A percentile compares a stretch with the other conserved stretches of the same genome.
Evolutionary conservation across 2,329 filamentous ascomycete genomes (phyloP).

Genomic region (Aspergillus pseudotamarii): DNA sequence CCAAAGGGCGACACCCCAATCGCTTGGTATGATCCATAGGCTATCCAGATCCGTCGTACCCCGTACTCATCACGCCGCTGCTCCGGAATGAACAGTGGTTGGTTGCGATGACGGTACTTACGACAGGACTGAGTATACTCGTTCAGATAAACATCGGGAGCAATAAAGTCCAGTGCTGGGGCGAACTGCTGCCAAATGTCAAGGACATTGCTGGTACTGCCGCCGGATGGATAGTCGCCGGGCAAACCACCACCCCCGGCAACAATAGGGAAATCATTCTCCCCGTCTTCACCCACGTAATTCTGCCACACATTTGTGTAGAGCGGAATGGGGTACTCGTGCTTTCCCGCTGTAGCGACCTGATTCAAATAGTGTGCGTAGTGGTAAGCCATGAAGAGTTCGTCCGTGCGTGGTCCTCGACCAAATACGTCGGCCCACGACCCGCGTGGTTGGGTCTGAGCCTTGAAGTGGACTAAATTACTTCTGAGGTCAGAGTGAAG

Average conservation of each 20-base stretch:
- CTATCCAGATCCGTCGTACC: conserved; percentile 43
- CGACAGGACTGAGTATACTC: conserved; percentile 46
- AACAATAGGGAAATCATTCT: conserved; percentile 39
- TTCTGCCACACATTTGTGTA: conserved; percentile 55
- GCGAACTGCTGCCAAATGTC: conserved; percentile 51
- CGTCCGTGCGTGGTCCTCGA: conserved; percentile 40
- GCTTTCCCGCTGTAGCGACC: conserved; percentile 46
- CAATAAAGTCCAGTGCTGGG: conserved; percentile 50
- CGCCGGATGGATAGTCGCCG: conserved; percentile 54
- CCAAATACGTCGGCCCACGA: conserved; percentile 49
- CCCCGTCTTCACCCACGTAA: conserved; percentile 37
- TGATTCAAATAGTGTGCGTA: conserved; percentile 46
- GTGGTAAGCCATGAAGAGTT: conserved; percentile 54
- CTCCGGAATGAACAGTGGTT: conserved; percentile 53
- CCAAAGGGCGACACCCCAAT: conserved; percentile 44
- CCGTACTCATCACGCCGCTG: conserved; percentile 51
- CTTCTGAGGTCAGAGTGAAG: conserved; percentile 26
- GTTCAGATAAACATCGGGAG: conserved; percentile 53
- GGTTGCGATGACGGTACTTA: conserved; percentile 46
- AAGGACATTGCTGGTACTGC: conserved; percentile 44
- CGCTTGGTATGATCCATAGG: conserved; percentile 40
- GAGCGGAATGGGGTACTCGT: conserved; percentile 46
- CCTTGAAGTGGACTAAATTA: conserved; percentile 31
- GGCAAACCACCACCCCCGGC: conserved; percentile 48
- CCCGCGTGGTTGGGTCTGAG: conserved; percentile 17